These are phyloP conservation scores for Alternaria ventricosa DNA, from an alignment of 2,329 filamentous ascomycete species.

Conservation along the genomic window DNA sequence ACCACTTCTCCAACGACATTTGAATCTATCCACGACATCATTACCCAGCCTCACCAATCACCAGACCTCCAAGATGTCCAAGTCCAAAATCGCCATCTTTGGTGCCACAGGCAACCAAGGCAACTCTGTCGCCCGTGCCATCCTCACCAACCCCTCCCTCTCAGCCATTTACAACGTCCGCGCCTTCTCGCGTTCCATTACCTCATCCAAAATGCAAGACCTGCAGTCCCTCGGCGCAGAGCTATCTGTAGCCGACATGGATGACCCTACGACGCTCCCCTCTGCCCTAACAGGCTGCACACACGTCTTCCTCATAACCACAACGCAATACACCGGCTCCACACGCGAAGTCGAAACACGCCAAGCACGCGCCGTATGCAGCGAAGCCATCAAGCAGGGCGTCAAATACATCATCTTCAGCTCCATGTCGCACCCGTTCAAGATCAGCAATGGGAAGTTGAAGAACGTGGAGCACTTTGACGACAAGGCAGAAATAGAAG, in stretches of 20 bases:
- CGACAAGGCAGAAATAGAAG: slow-evolving; percentile 62
- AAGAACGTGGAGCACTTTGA: slow-evolving; percentile 60
- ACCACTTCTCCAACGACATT: background rate
- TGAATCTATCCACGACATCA: background rate
- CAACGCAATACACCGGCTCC: slow-evolving; percentile 28
- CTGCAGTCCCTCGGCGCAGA: slow-evolving; percentile 58
- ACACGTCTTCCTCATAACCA: slow-evolving; percentile 40
- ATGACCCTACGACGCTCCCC: slow-evolving; percentile 38
- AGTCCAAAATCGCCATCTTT: slow-evolving; percentile 33
- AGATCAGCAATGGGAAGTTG: slow-evolving; percentile 44
- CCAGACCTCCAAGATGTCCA: background rate
- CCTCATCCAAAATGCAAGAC: slow-evolving; percentile 53
- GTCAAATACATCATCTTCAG: slow-evolving; percentile 51
- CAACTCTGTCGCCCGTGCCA: slow-evolving; percentile 58
- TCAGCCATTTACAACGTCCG: slow-evolving; percentile 55
- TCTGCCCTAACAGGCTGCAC: slow-evolving; percentile 29
- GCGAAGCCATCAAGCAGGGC: slow-evolving; percentile 43
- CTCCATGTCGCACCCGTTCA: slow-evolving; percentile 33
- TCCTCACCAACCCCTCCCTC: slow-evolving; percentile 53
- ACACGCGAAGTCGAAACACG: slow-evolving; percentile 35
- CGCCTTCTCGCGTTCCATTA: slow-evolving; percentile 61
- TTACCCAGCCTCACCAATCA: background rate
- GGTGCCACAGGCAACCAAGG: slow-evolving; percentile 59
- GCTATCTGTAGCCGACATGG: slow-evolving; percentile 60
- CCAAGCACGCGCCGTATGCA: slow-evolving; percentile 34